These are phyloP conservation scores for Exophiala spinifera DNA, from an alignment of 2,329 filamentous ascomycete species.

Conservation along the genomic window DNA sequence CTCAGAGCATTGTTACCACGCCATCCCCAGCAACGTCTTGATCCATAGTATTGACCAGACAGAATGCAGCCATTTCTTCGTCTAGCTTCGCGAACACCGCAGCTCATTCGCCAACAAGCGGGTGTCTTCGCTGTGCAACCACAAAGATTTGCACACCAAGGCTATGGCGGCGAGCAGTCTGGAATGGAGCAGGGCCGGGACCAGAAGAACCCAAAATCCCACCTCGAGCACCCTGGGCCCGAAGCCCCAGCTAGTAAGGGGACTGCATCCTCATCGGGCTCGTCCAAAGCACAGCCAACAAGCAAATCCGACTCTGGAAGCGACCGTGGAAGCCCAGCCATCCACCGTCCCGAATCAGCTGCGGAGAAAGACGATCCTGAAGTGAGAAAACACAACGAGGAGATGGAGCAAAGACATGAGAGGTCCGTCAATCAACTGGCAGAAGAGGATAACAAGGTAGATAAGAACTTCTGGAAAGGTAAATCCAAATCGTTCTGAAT, in stretches of 20 bases:
- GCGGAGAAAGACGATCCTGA: conserved; percentile 27
- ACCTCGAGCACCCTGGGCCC: conserved; percentile 29
- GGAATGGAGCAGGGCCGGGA: conserved; percentile 23
- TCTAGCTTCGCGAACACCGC: conserved; percentile 6
- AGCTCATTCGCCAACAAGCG: background rate
- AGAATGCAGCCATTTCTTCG: conserved; percentile 14
- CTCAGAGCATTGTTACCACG: background rate
- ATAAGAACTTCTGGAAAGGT: conserved; percentile 30
- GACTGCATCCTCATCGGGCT: background rate
- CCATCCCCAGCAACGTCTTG: no score
- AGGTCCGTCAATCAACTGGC: conserved; percentile 25
- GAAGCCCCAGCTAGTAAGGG: conserved; percentile 26
- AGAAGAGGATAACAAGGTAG: conserved; percentile 30
- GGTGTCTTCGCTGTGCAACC: conserved; percentile 7
- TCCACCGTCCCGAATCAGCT: conserved; percentile 26
- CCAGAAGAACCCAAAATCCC: conserved; percentile 22
- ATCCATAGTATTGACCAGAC: background rate
- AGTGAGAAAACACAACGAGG: conserved; percentile 28
- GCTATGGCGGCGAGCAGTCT: conserved; percentile 27
- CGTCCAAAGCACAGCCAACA: background rate
- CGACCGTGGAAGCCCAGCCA: conserved; percentile 18
- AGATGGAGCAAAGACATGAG: conserved; percentile 18
- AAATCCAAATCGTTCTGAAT: background rate
- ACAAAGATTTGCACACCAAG: conserved; percentile 19
- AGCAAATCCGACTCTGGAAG: conserved; percentile 2